These are phyloP conservation scores for Trametes cubensis DNA, from an alignment of 768 basidiomycete species.

Conservation along the genomic window DNA sequence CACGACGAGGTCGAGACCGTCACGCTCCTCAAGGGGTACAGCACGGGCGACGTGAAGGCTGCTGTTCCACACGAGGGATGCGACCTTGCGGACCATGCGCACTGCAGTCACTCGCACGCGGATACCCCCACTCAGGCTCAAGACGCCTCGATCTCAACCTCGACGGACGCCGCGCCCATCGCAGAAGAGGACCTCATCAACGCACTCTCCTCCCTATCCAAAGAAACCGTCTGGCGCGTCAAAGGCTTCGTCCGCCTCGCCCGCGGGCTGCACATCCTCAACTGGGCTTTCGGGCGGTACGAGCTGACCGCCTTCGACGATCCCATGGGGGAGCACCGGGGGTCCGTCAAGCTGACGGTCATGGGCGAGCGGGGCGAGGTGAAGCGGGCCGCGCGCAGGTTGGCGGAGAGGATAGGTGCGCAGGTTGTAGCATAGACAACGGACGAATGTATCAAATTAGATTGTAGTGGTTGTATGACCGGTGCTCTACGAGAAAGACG, in stretches of 20 bases:
- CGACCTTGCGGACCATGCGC: not conserved
- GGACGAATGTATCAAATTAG: not conserved
- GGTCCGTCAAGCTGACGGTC: slow-evolving; percentile 68
- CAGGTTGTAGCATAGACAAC: slow-evolving; percentile 31
- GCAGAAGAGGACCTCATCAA: slow-evolving; percentile 43
- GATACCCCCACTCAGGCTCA: not conserved
- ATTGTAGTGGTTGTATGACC: not conserved
- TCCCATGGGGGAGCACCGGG: slow-evolving; percentile 29
- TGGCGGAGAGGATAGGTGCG: slow-evolving; percentile 52
- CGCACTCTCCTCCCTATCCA: slow-evolving; percentile 57
- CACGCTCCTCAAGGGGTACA: slow-evolving; percentile 56
- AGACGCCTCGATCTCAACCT: not conserved
- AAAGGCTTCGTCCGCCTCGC: slow-evolving; percentile 80
- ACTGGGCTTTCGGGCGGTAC: slow-evolving; percentile 93
- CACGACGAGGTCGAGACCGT: slow-evolving; percentile 88
- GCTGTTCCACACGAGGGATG: slow-evolving; percentile 1
- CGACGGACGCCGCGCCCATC: slow-evolving; percentile 34
- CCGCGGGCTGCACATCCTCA: slow-evolving; percentile 59
- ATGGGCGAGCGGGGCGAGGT: slow-evolving; percentile 93
- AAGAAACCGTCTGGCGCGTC: slow-evolving; percentile 76
- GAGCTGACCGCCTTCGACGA: slow-evolving; percentile 54
- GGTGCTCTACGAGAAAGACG: no score
- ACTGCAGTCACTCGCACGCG: not conserved
- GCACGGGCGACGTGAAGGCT: slow-evolving; percentile 4
- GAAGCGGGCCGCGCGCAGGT: slow-evolving; percentile 52